Evolutionary conservation across 139 green algal species (phyloP).

Genomic region (Chlorella sp.): DNA sequence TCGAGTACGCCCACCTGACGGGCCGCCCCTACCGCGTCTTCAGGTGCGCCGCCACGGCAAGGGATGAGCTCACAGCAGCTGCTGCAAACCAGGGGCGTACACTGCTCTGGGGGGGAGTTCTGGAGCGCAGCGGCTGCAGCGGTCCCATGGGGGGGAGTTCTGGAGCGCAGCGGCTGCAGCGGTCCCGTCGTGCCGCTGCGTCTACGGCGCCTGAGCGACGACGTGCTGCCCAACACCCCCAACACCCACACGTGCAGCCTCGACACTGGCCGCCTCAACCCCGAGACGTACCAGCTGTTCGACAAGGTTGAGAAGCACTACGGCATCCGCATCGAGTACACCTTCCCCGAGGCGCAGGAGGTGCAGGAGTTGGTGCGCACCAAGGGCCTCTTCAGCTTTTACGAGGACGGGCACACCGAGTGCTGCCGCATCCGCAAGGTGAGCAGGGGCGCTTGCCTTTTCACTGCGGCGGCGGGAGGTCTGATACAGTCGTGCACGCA

Average conservation of each 20-base stretch:
- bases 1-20: constrained; percentile 97
- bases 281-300: constrained; percentile 95
- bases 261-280: constrained; percentile 96
- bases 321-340: constrained; percentile 97
- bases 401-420: constrained; percentile 95
- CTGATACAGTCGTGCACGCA: no score
- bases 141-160: no score
- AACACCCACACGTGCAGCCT: constrained; percentile 53
- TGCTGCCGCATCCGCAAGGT: constrained; percentile 95
- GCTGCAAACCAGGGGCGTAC: no score
- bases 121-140: no score
- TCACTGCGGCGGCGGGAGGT: no score
- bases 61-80: no score
- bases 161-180: no score
- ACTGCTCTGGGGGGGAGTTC: no score
- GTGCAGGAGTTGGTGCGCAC: constrained; percentile 82
- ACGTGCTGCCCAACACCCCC: no score
- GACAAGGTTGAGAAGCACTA: constrained; percentile 96
- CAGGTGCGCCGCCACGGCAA: constrained; percentile 53
- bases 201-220: no score
- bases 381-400: constrained; percentile 99
- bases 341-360: constrained; percentile 90
- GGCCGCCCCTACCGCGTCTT: constrained; percentile 93
- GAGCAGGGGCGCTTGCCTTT: neutral
- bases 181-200: no score